These are phyloP conservation scores for Ceratocystis destructans DNA, from an alignment of 2,329 filamentous ascomycete species.

Conservation along the genomic window DNA sequence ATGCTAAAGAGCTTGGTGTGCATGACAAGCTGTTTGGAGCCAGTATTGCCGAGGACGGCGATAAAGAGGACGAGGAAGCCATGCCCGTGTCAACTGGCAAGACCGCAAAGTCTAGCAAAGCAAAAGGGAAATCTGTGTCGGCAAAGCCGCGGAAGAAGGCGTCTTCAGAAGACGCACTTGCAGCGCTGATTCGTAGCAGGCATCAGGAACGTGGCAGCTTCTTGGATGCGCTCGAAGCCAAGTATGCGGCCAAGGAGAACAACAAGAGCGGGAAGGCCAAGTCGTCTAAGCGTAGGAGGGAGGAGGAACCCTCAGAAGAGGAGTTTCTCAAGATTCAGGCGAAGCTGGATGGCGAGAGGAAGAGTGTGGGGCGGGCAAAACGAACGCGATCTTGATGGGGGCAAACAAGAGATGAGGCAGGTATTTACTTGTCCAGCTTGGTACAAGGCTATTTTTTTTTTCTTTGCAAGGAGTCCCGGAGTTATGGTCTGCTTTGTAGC, in stretches of 20 bases:
- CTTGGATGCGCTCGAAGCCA: conserved; percentile 60
- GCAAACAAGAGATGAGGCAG: neutral
- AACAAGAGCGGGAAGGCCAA: conserved; percentile 25
- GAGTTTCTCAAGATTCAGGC: conserved; percentile 30
- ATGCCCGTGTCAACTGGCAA: neutral
- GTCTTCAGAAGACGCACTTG: conserved; percentile 42
- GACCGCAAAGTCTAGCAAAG: neutral
- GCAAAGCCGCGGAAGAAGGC: conserved; percentile 26
- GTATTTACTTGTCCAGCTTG: neutral
- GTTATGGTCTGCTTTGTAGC: neutral
- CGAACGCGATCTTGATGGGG: conserved; percentile 1
- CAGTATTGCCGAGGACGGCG: neutral
- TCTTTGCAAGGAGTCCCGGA: neutral
- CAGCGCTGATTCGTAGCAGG: conserved; percentile 60
- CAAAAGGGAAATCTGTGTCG: neutral
- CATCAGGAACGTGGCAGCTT: conserved; percentile 54
- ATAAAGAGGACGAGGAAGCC: conserved; percentile 24
- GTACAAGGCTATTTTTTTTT: neutral
- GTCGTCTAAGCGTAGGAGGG: conserved; percentile 33
- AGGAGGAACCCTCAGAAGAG: conserved; percentile 47
- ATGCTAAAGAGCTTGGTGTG: conserved; percentile 61
- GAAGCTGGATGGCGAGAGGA: conserved; percentile 29
- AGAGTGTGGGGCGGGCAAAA: conserved; percentile 18
- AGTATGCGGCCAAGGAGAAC: conserved; percentile 45
- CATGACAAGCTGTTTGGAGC: conserved; percentile 53